Conservation (phyloP, 306 rosid genomes). For the Geum urbanum region DNA sequence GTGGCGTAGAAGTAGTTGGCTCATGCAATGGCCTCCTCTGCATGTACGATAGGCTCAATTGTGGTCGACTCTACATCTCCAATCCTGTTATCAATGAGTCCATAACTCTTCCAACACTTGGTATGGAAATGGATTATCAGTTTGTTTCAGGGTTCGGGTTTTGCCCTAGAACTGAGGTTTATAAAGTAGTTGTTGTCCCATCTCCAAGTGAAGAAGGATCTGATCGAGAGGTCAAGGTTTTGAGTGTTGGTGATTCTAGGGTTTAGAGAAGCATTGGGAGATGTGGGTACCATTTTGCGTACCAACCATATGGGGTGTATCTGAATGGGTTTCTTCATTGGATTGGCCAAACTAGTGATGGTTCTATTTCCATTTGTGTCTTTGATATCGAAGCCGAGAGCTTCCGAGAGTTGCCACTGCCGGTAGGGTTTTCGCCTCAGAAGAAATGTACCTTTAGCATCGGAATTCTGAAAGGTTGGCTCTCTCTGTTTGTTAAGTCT, state of each 20-base stretch:
- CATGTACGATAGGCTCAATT: not conserved
- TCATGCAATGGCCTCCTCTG: conserved; percentile 8
- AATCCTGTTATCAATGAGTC: conserved; percentile 5
- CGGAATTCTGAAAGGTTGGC: not conserved
- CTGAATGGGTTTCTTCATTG: conserved; percentile 13
- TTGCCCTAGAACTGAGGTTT: not conserved
- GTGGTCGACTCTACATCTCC: not conserved
- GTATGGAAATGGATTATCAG: not conserved
- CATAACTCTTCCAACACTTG: not conserved
- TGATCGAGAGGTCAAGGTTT: not conserved
- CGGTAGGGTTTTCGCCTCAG: not conserved
- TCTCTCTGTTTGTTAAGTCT: not conserved
- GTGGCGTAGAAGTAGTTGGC: not conserved
- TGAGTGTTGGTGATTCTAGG: not conserved
- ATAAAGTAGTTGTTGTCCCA: not conserved
- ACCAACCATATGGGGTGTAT: conserved; percentile 2
- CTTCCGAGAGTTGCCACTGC: not conserved
- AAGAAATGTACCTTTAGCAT: not conserved
- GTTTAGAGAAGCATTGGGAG: conserved; percentile 3
- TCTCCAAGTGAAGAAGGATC: not conserved
- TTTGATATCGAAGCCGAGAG: not conserved
- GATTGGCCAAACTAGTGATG: not conserved
- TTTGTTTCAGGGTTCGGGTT: conserved; percentile 7
- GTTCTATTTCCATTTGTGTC: not conserved
- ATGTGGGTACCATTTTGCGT: not conserved